Conservation (phyloP, 176 grass and related monocot genomes). For the Aechmea fasciata region DNA sequence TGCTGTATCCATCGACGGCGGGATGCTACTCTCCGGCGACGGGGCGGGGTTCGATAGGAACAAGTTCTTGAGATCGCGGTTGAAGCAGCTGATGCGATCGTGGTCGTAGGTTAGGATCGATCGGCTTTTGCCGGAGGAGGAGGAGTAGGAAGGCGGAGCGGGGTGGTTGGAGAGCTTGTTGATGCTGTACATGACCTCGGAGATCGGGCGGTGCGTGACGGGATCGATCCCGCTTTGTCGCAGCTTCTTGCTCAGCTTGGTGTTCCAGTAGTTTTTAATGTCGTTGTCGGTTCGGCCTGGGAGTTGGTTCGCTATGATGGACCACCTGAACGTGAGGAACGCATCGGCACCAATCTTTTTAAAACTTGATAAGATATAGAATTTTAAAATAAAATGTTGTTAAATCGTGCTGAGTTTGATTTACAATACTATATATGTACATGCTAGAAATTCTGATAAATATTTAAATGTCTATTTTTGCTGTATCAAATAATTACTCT, state of each 20-base stretch:
- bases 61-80: constrained; percentile 31
- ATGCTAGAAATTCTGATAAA: no score
- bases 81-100: constrained; percentile 13
- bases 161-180: constrained; percentile 32
- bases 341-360: neutral
- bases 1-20: constrained; percentile 6
- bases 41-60: constrained; percentile 23
- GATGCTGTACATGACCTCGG: constrained; percentile 66
- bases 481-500: no score
- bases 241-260: constrained; percentile 96
- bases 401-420: no score
- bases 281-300: constrained; percentile 93
- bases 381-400: no score
- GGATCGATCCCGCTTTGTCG: constrained; percentile 82
- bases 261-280: constrained; percentile 99
- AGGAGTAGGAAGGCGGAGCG: constrained; percentile 20
- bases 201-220: constrained; percentile 89
- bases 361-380: neutral
- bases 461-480: no score
- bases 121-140: neutral
- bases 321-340: constrained; percentile 50
- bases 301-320: constrained; percentile 83
- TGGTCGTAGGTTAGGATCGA: neutral
- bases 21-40: constrained; percentile 21
- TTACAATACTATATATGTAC: no score